Conservation (phyloP, 495 filamentous ascomycete genomes). For the Thozetella sp. region DNA sequence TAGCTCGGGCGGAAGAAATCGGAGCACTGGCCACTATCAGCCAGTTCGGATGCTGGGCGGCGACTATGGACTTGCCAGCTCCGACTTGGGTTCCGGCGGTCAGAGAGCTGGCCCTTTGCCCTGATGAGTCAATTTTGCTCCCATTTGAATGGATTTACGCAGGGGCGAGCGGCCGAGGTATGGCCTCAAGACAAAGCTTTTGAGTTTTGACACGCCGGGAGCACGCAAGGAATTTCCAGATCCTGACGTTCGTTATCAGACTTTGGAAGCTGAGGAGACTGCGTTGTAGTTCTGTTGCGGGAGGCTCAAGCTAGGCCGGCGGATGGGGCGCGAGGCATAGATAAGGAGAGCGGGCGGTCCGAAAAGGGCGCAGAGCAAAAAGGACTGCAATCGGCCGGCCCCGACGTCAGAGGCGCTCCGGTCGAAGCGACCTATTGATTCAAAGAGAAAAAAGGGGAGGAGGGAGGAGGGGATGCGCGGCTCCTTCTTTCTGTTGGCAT, state of each 20-base stretch:
- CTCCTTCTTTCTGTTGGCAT: too few relatives aligned
- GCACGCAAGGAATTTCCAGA: too few relatives aligned
- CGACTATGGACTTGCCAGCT: background rate
- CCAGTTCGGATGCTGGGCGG: background rate
- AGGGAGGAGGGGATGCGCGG: too few relatives aligned
- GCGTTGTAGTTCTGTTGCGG: background rate
- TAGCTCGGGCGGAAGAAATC: background rate
- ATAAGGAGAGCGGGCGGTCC: background rate
- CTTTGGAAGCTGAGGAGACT: background rate
- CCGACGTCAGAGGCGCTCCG: too few relatives aligned
- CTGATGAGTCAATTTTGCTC: background rate
- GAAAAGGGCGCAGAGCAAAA: too few relatives aligned
- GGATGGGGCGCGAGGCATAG: background rate
- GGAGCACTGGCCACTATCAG: background rate
- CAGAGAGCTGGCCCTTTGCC: background rate
- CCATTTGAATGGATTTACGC: background rate
- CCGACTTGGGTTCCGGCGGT: background rate
- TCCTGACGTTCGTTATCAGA: background rate
- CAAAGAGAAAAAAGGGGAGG: too few relatives aligned
- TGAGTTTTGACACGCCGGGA: background rate
- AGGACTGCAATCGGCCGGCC: too few relatives aligned
- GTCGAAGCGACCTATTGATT: too few relatives aligned
- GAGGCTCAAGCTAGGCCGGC: background rate
- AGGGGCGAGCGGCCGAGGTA: background rate
- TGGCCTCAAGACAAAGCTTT: background rate